Base-by-base conservation (phyloP, 352 stramenopile species). In the Albugo candida region DNA sequence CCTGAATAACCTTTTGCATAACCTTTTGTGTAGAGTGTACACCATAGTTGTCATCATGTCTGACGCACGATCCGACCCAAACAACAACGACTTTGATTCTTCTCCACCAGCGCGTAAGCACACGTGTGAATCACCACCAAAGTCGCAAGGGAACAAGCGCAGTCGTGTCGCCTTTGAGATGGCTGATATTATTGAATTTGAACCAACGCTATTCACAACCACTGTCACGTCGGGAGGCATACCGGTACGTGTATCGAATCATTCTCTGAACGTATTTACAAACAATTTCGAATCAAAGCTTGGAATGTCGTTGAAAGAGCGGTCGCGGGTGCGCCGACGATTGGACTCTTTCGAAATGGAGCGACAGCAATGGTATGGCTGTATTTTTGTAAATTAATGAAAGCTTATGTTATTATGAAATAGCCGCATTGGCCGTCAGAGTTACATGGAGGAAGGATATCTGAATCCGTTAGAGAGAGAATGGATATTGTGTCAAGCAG, bases 401-500 rank as follows among this genome's bases (percentile, higher is more conserved):
- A 41, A 2, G 48, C 19, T 54, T 5, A 16, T 31, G 12, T 34
- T 43, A 8, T 19, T 19, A 43, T 24, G 20, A 14, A 41, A 41
- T 31, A 77, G 68, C 4, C 76, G 76, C 12, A 71, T 88, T 40
- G 74, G 64, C 1, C 69, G 76, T 11, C 67, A 88, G 47, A 85
- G 63, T 52, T 88, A 88, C 55, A 88, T 88, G 76, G 76, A 88
- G 51, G 69, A 88, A 59, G 76, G 76, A 0, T 88, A 85, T 59
- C 49, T 88, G 48, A 71, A 88, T 53, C 72, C 72, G 1, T 55
- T 76, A 39, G 76, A 88, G 58, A 63, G 76, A 41, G 76, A 81
- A 45, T 49, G 64, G 42, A 88, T 88, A 49, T 60, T 88, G 10
- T 81, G 68, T 34, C 81, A 81, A 20, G 72, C 72, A 20, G 76